These are phyloP conservation scores for Arabidopsis hybrid DNA, from an alignment of 441 rosid species.

Conservation along the genomic window DNA sequence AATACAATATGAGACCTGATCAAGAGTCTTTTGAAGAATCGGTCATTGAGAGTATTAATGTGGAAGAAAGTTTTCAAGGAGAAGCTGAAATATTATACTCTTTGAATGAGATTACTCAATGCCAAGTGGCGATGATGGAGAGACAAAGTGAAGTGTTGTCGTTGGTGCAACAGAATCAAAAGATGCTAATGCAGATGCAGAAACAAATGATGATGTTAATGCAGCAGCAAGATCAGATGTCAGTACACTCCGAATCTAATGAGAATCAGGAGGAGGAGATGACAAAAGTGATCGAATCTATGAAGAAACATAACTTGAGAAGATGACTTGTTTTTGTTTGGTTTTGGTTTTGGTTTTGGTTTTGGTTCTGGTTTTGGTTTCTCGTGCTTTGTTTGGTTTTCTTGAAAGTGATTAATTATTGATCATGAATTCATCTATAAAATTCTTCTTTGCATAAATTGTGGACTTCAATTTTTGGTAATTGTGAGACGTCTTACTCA, in stretches of 20 bases:
- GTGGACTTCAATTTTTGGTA: not conserved
- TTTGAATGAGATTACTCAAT: conserved; percentile 17
- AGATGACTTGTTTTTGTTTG: not conserved
- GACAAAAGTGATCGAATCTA: not conserved
- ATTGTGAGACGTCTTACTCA: too few relatives aligned
- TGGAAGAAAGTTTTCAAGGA: conserved; percentile 2
- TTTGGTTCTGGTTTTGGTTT: not conserved
- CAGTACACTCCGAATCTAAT: not conserved
- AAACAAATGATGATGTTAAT: conserved; percentile 13
- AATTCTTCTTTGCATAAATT: not conserved
- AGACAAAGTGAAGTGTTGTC: conserved; percentile 10
- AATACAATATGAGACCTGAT: conserved; percentile 27
- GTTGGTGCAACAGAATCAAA: conserved; percentile 22
- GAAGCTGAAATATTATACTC: conserved; percentile 16
- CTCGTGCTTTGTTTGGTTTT: not conserved
- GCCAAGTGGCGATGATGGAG: not conserved
- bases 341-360: not conserved
- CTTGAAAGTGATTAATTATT: not conserved
- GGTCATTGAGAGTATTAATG: not conserved
- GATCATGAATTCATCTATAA: not conserved
- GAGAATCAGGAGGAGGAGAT: not conserved
- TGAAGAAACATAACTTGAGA: not conserved
- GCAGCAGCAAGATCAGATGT: not conserved
- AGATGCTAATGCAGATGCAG: conserved; percentile 12
- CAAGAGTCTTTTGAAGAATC: not conserved